Conservation (phyloP, 352 stramenopile genomes). For the Plasmopara halstedii region DNA sequence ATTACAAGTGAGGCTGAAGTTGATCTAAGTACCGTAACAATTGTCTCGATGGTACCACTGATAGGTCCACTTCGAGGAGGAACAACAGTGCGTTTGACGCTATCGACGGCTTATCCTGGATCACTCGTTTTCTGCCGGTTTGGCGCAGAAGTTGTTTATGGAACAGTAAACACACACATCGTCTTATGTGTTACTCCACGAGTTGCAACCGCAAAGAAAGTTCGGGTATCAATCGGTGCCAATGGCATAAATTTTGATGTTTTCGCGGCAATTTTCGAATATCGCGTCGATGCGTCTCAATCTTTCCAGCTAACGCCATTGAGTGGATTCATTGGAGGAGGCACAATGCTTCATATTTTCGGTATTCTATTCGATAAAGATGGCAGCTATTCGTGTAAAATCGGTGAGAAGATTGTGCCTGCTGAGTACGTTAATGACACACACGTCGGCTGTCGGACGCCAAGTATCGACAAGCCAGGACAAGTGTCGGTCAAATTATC, state of each 20-base stretch:
- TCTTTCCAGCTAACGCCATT: slow-evolving; percentile 26
- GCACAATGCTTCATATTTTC: slow-evolving; percentile 46
- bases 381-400: slow-evolving; percentile 39
- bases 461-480: slow-evolving; percentile 15
- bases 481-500: slow-evolving; percentile 40
- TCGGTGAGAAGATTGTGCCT: slow-evolving; percentile 32
- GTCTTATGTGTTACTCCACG: slow-evolving; percentile 24
- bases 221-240: slow-evolving; percentile 32
- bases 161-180: slow-evolving; percentile 7
- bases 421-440: slow-evolving; percentile 47
- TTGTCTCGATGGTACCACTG: slow-evolving; percentile 27
- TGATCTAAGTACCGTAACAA: slow-evolving; percentile 22
- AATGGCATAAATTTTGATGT: slow-evolving; percentile 53
- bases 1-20: neutral
- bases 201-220: neutral
- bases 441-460: slow-evolving; percentile 51
- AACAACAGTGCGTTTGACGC: slow-evolving; percentile 41
- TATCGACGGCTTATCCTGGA: slow-evolving; percentile 15
- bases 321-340: slow-evolving; percentile 36
- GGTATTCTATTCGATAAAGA: slow-evolving; percentile 22
- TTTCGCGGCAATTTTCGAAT: slow-evolving; percentile 39
- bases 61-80: slow-evolving; percentile 44
- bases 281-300: slow-evolving; percentile 16
- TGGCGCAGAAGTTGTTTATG: slow-evolving; percentile 30
- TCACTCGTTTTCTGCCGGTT: slow-evolving; percentile 46